Percentiles rank a stretch among this genome's conserved stretches.
Conservation (phyloP, 352 stramenopile genomes). For the Globisporangium echinulatum region DNA sequence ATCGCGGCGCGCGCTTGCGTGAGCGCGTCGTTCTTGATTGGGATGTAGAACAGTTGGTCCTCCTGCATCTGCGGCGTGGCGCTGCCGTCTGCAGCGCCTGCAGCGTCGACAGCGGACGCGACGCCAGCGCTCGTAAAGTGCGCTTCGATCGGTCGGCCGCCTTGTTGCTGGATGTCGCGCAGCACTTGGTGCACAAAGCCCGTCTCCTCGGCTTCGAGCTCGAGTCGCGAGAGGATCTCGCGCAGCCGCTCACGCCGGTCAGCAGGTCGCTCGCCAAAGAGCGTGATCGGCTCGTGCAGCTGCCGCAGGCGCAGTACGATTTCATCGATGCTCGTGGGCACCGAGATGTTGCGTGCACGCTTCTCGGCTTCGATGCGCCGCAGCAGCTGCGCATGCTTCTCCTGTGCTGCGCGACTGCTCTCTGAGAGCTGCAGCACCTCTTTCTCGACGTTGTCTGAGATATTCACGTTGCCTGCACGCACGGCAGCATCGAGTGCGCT, state of each 20-base stretch:
- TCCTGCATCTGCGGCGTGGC: conserved; percentile 25
- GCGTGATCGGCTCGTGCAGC: conserved; percentile 89
- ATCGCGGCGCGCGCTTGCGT: conserved; percentile 80
- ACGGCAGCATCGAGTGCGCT: conserved; percentile 50
- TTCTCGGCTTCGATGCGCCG: conserved; percentile 89
- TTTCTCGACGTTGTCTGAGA: conserved; percentile 63
- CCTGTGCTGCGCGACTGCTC: conserved; percentile 74
- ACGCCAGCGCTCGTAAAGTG: conserved; percentile 5
- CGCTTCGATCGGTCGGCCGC: conserved; percentile 11
- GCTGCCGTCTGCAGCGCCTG: conserved; percentile 2
- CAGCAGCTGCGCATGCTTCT: conserved; percentile 85
- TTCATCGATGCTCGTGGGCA: conserved; percentile 91
- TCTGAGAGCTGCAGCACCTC: conserved; percentile 82
- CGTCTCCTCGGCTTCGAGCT: conserved; percentile 66
- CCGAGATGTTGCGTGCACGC: conserved; percentile 83
- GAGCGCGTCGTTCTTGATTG: conserved; percentile 66
- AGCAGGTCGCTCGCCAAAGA: conserved; percentile 94
- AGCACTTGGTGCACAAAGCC: conserved; percentile 56
- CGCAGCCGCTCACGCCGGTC: conserved; percentile 92
- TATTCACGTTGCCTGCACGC: conserved; percentile 79
- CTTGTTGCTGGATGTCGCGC: conserved; percentile 40
- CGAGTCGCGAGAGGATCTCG: conserved; percentile 79
- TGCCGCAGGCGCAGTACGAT: conserved; percentile 87
- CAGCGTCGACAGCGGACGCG: background rate
- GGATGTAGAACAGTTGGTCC: conserved; percentile 85